phyloP scores from a whole-genome alignment of 179 eudicot species.

The Beta lomatogona region DNA sequence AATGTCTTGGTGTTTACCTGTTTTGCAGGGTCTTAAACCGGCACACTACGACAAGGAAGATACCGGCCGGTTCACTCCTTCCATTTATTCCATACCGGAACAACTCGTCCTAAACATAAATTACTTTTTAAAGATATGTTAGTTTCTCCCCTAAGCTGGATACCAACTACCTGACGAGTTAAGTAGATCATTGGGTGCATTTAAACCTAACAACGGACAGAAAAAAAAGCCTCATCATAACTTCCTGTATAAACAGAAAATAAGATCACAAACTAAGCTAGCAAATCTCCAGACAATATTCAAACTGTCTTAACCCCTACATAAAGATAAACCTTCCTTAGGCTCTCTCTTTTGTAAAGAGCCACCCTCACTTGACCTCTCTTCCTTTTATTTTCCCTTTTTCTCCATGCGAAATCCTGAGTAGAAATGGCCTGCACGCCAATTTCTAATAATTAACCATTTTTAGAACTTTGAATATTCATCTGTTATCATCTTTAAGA shows the following conservation, averaged over 20 bases:
- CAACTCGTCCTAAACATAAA: not conserved
- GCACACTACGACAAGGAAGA: no score
- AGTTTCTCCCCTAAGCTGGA: slow-evolving; percentile 24
- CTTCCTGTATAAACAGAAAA: not conserved
- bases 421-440: slow-evolving; percentile 24
- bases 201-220: not conserved
- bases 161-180: slow-evolving; percentile 7
- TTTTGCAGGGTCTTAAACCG: no score
- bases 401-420: not conserved
- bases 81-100: no score
- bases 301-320: slow-evolving; percentile 8
- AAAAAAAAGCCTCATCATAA: not conserved
- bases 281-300: slow-evolving; percentile 27
- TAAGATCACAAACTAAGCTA: slow-evolving; percentile 5
- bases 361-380: not conserved
- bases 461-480: slow-evolving; percentile 20
- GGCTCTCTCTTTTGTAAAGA: slow-evolving; percentile 32
- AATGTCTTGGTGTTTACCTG: no score
- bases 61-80: no score
- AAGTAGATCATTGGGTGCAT: not conserved
- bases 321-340: slow-evolving; percentile 4
- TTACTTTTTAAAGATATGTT: not conserved
- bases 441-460: not conserved
- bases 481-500: not conserved
- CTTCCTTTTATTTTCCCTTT: not conserved